Evolutionary conservation across 176 grass and related monocot genomes (phyloP), one percentile per base, ranked within the genome.

Genomic region (Typha latifolia): DNA sequence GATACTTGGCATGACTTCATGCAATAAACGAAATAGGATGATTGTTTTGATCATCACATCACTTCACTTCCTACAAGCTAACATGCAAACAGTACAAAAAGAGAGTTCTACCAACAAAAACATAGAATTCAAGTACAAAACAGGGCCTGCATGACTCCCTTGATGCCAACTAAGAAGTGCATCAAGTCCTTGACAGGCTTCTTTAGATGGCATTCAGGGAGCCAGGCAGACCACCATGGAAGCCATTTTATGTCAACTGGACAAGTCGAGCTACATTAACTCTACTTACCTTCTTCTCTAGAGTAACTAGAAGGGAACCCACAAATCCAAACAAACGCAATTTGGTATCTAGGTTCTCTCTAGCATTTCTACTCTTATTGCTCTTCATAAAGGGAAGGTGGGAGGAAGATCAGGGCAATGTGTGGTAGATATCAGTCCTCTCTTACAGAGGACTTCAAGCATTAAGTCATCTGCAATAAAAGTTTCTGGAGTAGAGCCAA

Each of bases 141-240:
- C 2, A 49, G 24, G 19, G 66, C 20, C 66, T 68, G 66, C 66
- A 68, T 68, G 66, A 10, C 66, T 68, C 66, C 66, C 20, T 43
- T 2, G 18, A 68, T 68, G 66, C 66, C 66, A 68, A 49, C 66
- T 50, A 68, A 43, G 47, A 68, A 50, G 66, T 68, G 12, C 22
- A 27, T 50, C 66, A 68, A 68, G 43, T 13, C 12, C 12, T 49
- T 49, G 66, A 68, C 66, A 51, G 49, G 49, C 20, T 20, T 49
- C 49, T 12, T 51, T 50, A 68, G 66, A 68, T 68, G 66, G 66
- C 66, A 68, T 68, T 68, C 66, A 68, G 66, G 66, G 66, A 68
- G 66, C 66, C 66, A 68, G 66, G 66, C 66, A 68, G 48, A 51
- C 1, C 48, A 14, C 11, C 53, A 59, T 43, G 37, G 18, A 19